Evolutionary conservation across 2,329 filamentous ascomycete genomes (phyloP).

Genomic region (Penicillium sclerotiorum): DNA sequence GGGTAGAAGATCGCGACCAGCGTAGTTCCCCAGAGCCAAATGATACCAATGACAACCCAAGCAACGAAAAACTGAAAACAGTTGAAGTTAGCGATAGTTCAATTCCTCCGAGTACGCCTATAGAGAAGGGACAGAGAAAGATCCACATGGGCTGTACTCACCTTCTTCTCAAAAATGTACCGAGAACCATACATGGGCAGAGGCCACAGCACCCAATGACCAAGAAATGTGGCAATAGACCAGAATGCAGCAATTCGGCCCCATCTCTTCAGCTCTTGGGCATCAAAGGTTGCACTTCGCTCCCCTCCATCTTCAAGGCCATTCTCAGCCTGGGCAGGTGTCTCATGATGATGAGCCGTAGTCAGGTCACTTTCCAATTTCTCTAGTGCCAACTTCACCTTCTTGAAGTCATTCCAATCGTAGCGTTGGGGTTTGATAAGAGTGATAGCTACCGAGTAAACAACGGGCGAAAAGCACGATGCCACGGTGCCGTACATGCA

Average conservation of each 20-base stretch:
- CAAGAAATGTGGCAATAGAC: conserved; percentile 54
- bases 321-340: not conserved
- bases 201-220: conserved; percentile 59
- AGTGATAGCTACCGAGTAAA: conserved; percentile 54
- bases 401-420: conserved; percentile 44
- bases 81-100: too few relatives aligned
- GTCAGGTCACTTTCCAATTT: conserved; percentile 29
- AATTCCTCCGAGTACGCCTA: too few relatives aligned
- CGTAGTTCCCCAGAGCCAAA: conserved; percentile 58
- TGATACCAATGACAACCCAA: conserved; percentile 55
- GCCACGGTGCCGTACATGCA: conserved; percentile 58
- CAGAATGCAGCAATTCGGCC: conserved; percentile 50
- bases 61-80: conserved; percentile 49
- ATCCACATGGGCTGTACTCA: conserved; percentile 12
- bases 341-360: conserved; percentile 12
- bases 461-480: conserved; percentile 56
- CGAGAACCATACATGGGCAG: conserved; percentile 58
- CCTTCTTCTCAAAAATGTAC: conserved; percentile 52
- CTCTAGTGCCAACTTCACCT: conserved; percentile 33
- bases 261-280: conserved; percentile 50
- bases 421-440: conserved; percentile 48
- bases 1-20: conserved; percentile 55
- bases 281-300: conserved; percentile 26
- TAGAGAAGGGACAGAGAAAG: not conserved
- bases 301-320: conserved; percentile 10